Conservation (phyloP, 2,329 filamentous ascomycete genomes). For the Fusarium sp. region DNA sequence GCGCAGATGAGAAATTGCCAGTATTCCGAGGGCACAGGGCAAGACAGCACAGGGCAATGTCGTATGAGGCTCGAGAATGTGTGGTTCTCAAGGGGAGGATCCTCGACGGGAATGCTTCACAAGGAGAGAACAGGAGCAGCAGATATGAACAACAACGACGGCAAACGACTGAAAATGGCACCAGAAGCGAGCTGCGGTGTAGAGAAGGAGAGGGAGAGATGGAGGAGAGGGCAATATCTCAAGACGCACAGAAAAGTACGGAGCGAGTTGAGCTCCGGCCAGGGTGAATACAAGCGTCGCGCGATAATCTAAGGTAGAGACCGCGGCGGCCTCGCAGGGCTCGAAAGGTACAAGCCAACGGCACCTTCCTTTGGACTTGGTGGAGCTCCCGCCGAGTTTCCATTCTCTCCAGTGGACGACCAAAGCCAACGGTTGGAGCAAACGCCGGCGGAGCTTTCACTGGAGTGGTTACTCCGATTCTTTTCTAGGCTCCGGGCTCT, state of each 20-base stretch:
- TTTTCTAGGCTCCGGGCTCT: neutral
- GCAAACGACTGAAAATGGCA: slow-evolving; percentile 10
- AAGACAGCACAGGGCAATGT: slow-evolving; percentile 26
- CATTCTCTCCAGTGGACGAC: slow-evolving; percentile 8
- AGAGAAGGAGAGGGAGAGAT: neutral
- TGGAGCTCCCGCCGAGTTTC: slow-evolving; percentile 22
- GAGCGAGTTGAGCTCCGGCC: neutral
- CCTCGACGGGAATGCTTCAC: slow-evolving; percentile 12
- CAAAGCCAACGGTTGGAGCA: slow-evolving; percentile 15
- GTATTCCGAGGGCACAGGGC: slow-evolving; percentile 24
- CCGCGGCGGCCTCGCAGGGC: slow-evolving; percentile 1
- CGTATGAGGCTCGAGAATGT: slow-evolving; percentile 27
- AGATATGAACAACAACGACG: neutral
- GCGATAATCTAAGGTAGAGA: slow-evolving; percentile 3
- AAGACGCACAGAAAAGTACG: slow-evolving; percentile 3
- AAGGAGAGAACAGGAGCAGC: neutral
- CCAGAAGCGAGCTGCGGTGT: neutral
- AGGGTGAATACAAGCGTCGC: slow-evolving; percentile 11
- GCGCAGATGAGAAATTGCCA: slow-evolving; percentile 19
- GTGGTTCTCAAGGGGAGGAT: slow-evolving; percentile 25
- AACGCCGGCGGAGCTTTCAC: slow-evolving; percentile 18
- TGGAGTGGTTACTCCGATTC: slow-evolving; percentile 19
- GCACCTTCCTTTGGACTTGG: slow-evolving; percentile 10
- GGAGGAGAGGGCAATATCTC: slow-evolving; percentile 14
- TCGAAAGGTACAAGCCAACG: slow-evolving; percentile 4